Evolutionary conservation across 768 basidiomycete species (phyloP).

Genomic region (Inosperma sp.): DNA sequence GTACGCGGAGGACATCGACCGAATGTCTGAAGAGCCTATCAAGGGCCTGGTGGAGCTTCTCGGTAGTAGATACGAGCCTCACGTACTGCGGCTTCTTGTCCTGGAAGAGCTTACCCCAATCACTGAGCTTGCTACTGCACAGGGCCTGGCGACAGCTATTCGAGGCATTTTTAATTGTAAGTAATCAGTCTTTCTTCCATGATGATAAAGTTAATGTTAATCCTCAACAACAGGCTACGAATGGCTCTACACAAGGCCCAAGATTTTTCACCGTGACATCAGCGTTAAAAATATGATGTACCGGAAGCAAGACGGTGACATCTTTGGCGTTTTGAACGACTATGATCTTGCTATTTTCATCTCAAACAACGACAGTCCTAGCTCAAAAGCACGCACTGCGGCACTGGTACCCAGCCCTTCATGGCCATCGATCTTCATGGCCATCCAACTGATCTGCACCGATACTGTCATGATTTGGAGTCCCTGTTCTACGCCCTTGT

Average conservation of each 20-base stretch:
- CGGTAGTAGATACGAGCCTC: background rate
- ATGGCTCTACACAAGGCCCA: background rate
- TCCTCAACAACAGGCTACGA: background rate
- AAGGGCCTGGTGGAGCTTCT: background rate
- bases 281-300: background rate
- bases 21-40: background rate
- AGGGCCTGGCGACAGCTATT: background rate
- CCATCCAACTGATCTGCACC: constrained; percentile 3
- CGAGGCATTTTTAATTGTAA: background rate
- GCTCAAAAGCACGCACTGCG: background rate
- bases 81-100: background rate
- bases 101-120: background rate
- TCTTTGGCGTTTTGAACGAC: background rate
- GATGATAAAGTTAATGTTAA: background rate
- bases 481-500: constrained; percentile 13
- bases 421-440: constrained; percentile 19
- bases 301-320: background rate
- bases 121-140: background rate
- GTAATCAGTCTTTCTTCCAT: background rate
- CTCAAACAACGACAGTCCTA: background rate
- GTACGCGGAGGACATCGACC: background rate
- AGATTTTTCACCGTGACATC: background rate
- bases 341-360: background rate
- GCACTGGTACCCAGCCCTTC: constrained; percentile 11
- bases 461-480: constrained; percentile 15